These are phyloP conservation scores for Capsella bursapastoris DNA, from an alignment of 345 rosid genomes.

Conservation along the genomic window DNA sequence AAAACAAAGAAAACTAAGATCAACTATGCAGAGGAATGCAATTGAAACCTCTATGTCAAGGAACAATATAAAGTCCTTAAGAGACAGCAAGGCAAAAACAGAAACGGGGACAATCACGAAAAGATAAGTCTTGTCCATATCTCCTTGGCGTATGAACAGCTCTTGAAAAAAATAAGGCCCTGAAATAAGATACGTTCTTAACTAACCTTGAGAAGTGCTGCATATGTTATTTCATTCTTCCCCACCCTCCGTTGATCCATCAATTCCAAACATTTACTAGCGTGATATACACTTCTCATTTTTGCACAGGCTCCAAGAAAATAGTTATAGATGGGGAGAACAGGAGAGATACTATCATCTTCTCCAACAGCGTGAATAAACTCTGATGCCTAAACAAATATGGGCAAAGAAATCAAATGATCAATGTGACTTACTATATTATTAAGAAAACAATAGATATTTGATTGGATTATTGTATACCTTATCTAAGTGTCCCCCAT, in stretches of 20 bases:
- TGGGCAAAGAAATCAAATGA: slow-evolving; percentile 16
- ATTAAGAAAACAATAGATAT: background rate
- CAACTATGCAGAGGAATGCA: slow-evolving; percentile 4
- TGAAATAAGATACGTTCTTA: slow-evolving; percentile 7
- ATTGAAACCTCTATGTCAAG: slow-evolving; percentile 10
- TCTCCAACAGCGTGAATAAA: slow-evolving; percentile 60
- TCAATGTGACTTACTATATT: background rate
- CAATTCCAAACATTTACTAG: slow-evolving; percentile 74
- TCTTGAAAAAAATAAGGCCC: background rate
- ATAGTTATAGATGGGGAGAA: slow-evolving; percentile 60
- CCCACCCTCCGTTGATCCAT: slow-evolving; percentile 73
- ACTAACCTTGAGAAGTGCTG: slow-evolving; percentile 78
- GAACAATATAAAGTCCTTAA: background rate
- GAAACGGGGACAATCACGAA: background rate
- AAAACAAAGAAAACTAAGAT: slow-evolving; percentile 17
- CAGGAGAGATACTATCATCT: slow-evolving; percentile 49
- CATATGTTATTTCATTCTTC: slow-evolving; percentile 74
- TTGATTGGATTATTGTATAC: slow-evolving; percentile 44
- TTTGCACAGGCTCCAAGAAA: slow-evolving; percentile 65
- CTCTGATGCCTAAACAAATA: slow-evolving; percentile 64
- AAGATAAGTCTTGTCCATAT: background rate
- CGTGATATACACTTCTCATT: slow-evolving; percentile 46
- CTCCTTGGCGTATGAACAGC: slow-evolving; percentile 10
- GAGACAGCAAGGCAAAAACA: background rate
- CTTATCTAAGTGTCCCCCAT: slow-evolving; percentile 80